Evolutionary conservation across 2,329 filamentous ascomycete species (phyloP).

Genomic region (Calonectria henricotiae): DNA sequence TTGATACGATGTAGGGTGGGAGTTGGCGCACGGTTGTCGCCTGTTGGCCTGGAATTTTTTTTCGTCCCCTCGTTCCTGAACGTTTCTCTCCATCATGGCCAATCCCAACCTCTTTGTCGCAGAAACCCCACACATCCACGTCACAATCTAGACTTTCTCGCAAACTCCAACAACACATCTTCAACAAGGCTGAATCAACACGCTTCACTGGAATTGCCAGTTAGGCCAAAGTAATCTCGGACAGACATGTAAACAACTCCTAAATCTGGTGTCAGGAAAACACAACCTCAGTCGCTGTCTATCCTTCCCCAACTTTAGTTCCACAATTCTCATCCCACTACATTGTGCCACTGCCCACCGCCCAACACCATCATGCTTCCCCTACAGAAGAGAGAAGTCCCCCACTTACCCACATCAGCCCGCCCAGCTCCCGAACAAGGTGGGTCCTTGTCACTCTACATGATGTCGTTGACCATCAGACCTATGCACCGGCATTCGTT

Average conservation of each 20-base stretch:
- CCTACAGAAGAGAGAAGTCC: conserved; percentile 42
- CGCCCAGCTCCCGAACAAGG: conserved; percentile 47
- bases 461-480: conserved; percentile 27
- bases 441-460: conserved; percentile 48
- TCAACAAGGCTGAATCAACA: conserved; percentile 12
- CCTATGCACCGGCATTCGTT: conserved; percentile 39
- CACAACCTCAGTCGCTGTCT: conserved; percentile 6
- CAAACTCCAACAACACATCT: conserved; percentile 19
- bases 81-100: conserved; percentile 15
- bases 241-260: neutral
- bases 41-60: conserved; percentile 28
- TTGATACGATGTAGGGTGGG: conserved; percentile 5
- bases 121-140: conserved; percentile 29
- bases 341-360: conserved; percentile 50
- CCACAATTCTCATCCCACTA: conserved; percentile 30
- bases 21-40: conserved; percentile 6
- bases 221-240: neutral
- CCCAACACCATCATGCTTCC: conserved; percentile 46
- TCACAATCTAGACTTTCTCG: conserved; percentile 33
- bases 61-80: conserved; percentile 15
- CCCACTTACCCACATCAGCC: conserved; percentile 50
- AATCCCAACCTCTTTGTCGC: conserved; percentile 31
- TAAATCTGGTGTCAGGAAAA: neutral
- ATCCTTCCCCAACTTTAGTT: conserved; percentile 11
- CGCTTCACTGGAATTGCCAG: neutral